These are phyloP conservation scores for Aspergillus udagawae DNA, from an alignment of 2,329 filamentous ascomycete genomes.

Conservation along the genomic window DNA sequence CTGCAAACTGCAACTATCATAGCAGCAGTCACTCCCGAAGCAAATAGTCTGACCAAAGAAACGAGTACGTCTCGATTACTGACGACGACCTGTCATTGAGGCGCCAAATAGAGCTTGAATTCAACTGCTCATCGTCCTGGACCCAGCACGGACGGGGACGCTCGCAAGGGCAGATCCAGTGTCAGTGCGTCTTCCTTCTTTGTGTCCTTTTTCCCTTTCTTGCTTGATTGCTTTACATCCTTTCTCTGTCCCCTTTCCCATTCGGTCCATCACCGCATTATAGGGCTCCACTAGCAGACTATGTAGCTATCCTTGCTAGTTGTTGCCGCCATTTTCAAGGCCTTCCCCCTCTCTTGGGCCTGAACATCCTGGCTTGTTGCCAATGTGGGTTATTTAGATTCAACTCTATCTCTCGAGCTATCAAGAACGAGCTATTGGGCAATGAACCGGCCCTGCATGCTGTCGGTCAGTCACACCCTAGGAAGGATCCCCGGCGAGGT, in stretches of 20 bases:
- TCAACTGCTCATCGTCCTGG: conserved; percentile 3
- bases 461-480: conserved; percentile 5
- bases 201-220: conserved; percentile 5
- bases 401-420: conserved; percentile 21
- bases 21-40: conserved; percentile 1
- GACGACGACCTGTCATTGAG: conserved; percentile 8
- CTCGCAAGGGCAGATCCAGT: background rate
- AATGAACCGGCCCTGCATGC: conserved; percentile 9
- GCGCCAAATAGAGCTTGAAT: conserved; percentile 5
- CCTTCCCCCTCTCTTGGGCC: conserved; percentile 5
- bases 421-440: conserved; percentile 18
- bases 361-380: conserved; percentile 12
- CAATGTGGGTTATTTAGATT: conserved; percentile 15
- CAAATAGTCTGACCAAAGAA: conserved; percentile 7
- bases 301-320: conserved; percentile 7
- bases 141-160: conserved; percentile 14
- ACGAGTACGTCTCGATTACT: background rate
- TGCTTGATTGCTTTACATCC: conserved; percentile 1
- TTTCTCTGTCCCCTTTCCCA: conserved; percentile 2
- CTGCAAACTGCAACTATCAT: background rate
- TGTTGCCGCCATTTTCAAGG: conserved; percentile 4
- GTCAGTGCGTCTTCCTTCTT: conserved; percentile 9
- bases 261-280: conserved; percentile 5
- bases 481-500: conserved; percentile 10
- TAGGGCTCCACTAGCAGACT: conserved; percentile 8